A percentile compares a stretch with the other conserved stretches of the same genome.
These are phyloP conservation scores for Neotropicomus parvogracilis DNA, from an alignment of 1,284 basidiomycete genomes.

Conservation along the genomic window DNA sequence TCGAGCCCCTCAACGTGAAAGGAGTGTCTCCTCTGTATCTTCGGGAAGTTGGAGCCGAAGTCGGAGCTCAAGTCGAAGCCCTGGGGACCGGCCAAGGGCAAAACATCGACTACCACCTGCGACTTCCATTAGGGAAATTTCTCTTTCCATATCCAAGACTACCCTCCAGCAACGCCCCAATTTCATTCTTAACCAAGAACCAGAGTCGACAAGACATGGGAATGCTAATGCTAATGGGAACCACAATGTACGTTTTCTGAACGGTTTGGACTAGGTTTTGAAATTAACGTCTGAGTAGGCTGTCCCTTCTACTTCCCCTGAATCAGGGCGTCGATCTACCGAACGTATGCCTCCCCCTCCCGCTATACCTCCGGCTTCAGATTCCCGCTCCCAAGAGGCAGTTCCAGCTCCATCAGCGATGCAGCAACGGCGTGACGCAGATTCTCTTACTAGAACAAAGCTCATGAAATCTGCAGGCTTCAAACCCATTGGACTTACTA, in stretches of 20 bases:
- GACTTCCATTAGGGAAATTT: slow-evolving; percentile 42
- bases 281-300: slow-evolving; percentile 20
- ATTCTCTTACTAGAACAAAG: slow-evolving; percentile 22
- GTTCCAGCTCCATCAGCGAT: slow-evolving; percentile 9
- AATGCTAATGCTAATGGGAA: slow-evolving; percentile 35
- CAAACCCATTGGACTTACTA: slow-evolving; percentile 57
- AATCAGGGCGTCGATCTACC: slow-evolving; percentile 19
- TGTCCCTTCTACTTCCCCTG: slow-evolving; percentile 21
- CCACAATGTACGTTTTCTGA: slow-evolving; percentile 27
- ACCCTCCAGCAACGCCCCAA: slow-evolving; percentile 26
- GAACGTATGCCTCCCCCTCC: slow-evolving; percentile 34
- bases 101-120: slow-evolving; percentile 62
- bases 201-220: slow-evolving; percentile 27
- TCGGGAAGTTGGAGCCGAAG: slow-evolving; percentile 49
- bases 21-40: slow-evolving; percentile 46
- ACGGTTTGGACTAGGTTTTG: slow-evolving; percentile 1
- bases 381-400: slow-evolving; percentile 17
- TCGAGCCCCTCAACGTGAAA: slow-evolving; percentile 32
- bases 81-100: slow-evolving; percentile 44
- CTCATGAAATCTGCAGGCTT: slow-evolving; percentile 49
- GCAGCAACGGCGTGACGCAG: slow-evolving; percentile 19
- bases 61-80: slow-evolving; percentile 53
- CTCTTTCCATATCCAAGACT: slow-evolving; percentile 35
- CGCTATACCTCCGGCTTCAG: slow-evolving; percentile 22
- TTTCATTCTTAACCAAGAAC: slow-evolving; percentile 22